A percentile compares a stretch with the other conserved stretches of the same genome.
phyloP scores from a whole-genome alignment of 2,329 filamentous ascomycete genomes.

The Parastagonospora avenae region DNA sequence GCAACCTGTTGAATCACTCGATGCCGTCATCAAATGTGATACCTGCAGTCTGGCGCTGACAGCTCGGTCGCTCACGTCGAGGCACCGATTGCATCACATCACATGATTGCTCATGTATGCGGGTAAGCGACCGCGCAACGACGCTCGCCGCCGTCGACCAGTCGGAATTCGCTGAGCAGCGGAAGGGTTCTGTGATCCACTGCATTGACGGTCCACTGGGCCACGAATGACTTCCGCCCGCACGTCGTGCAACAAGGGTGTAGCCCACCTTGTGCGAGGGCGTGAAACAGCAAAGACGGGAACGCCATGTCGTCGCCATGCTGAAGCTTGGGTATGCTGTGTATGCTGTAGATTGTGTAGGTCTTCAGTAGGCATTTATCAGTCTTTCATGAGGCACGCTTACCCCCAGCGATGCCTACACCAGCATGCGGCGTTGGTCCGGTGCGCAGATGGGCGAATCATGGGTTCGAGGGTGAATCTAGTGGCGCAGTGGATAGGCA shows the following conservation, averaged over 20 bases:
- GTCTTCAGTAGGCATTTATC: neutral
- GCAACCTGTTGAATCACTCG: too few relatives aligned
- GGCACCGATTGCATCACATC: conserved; percentile 5
- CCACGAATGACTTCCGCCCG: neutral
- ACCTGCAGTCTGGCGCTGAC: too few relatives aligned
- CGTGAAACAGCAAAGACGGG: neutral
- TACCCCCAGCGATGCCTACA: too few relatives aligned
- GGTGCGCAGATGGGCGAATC: neutral
- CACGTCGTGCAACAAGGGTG: neutral
- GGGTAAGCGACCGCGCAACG: conserved; percentile 24
- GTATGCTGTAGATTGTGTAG: neutral
- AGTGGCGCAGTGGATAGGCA: neutral
- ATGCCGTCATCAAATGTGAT: too few relatives aligned
- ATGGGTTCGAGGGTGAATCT: neutral
- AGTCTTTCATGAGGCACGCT: too few relatives aligned
- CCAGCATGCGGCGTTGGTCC: neutral
- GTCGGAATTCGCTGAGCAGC: conserved; percentile 33
- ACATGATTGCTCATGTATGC: conserved; percentile 41
- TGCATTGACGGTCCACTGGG: conserved; percentile 14
- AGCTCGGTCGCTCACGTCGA: too few relatives aligned
- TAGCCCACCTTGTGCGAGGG: neutral
- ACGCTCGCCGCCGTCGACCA: conserved; percentile 24
- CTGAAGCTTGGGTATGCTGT: neutral
- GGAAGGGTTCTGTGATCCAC: conserved; percentile 27
- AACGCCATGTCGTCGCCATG: neutral